phyloP scores from a whole-genome alignment of 1,284 basidiomycete species.

The Calocybe gambosa region DNA sequence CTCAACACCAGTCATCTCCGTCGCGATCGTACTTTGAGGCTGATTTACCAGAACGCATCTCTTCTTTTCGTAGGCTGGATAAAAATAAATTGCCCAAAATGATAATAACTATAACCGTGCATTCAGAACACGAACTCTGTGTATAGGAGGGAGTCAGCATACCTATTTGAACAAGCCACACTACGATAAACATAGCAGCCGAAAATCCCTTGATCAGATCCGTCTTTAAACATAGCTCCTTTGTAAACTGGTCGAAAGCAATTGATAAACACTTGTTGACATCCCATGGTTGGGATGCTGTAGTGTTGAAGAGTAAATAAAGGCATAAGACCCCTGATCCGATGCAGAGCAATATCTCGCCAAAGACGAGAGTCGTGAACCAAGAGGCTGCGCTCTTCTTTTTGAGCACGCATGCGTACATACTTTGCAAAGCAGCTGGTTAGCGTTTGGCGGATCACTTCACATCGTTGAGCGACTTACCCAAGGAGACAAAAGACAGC shows the following conservation, averaged over 20 bases:
- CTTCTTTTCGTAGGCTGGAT: conserved; percentile 10
- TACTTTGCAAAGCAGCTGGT: conserved; percentile 9
- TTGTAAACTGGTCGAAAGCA: conserved; percentile 15
- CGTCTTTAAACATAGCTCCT: conserved; percentile 16
- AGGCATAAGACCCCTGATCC: conserved; percentile 19
- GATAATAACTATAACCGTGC: conserved; percentile 7
- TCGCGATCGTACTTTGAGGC: conserved; percentile 14
- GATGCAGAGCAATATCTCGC: conserved; percentile 19
- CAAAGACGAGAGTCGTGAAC: conserved; percentile 17
- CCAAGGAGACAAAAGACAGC: conserved; percentile 14
- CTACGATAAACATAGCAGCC: conserved; percentile 14
- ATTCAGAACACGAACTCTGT: neutral
- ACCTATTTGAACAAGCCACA: conserved; percentile 21
- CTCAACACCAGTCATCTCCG: conserved; percentile 4
- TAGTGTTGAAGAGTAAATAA: conserved; percentile 17
- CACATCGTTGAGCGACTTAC: conserved; percentile 5
- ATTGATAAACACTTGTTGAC: conserved; percentile 10
- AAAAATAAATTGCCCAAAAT: conserved; percentile 13
- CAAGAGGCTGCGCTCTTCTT: conserved; percentile 11
- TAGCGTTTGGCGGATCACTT: too few species aligned
- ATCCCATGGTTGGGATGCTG: conserved; percentile 8
- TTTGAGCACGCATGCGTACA: conserved; percentile 13
- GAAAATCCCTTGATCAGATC: conserved; percentile 15
- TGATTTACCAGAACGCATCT: conserved; percentile 3
- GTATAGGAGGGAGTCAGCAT: conserved; percentile 1